Base-by-base conservation (phyloP, 2,329 filamentous ascomycete genomes). In the Plenodomus lindquistii region DNA sequence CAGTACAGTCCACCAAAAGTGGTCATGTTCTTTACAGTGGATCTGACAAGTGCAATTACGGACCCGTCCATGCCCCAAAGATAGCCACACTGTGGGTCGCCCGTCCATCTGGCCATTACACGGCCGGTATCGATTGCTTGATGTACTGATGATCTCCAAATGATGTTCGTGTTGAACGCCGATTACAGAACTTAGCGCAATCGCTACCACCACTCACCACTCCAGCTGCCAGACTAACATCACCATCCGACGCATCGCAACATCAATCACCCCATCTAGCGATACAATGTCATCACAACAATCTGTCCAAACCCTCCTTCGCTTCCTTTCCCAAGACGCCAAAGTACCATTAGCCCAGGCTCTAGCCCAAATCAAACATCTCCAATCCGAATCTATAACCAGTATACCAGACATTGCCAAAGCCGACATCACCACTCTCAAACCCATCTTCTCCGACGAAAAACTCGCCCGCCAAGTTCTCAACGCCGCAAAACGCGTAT, bases 281-380 rank as follows among this genome's bases (percentile, higher is more conserved):
- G n/a, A 19, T 16, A 51, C 17, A 29, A 73, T 73, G 70, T 47
- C 69, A n/a, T 65, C 63, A 3, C 50, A 67, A 24, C 58, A 62
- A 16, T 71, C 77, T 37, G 57, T 79, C 4, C 77, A 80, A 61
- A 58, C 68, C 13, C 65, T 85, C 13, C 70, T 85, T 27, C 79
- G 82, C 11, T 85, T 85, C 54, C 70, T 85, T 19, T 79, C 79
- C 1, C 77, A 82, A 66, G 81, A 85, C 57, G 77, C 77, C 22
- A 84, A 82, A 60, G 55, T 85, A 0, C 79, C 82, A 2, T 70
- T 85, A 4, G 77, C 78, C 3, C 69, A 73, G 21, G 82, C 81
- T 10, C 79, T 85, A 66, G 63, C 73, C 44, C 83, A 83, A 60
- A 73, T 81, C 45, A 79, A 79, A 52, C 74, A 77, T n/a, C 73